Evolutionary conservation across 2,329 filamentous ascomycete genomes (phyloP).

Genomic region (Tolypocladium album): DNA sequence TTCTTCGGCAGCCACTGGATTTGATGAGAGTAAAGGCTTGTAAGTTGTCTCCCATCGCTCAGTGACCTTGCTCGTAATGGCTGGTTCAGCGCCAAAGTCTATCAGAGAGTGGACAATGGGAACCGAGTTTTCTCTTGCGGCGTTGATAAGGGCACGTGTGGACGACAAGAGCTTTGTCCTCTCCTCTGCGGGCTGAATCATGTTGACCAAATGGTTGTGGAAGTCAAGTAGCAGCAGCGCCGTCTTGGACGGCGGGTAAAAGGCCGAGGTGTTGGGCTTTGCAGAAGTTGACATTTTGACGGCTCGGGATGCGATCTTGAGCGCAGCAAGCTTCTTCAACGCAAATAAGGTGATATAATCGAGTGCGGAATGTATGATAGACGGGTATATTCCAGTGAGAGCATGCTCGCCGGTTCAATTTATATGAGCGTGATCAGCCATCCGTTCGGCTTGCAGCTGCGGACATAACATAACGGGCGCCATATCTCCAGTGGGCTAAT

Average conservation of each 20-base stretch:
- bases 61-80: conserved; percentile 2
- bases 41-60: conserved; percentile 2
- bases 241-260: conserved; percentile 4
- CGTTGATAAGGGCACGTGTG: neutral
- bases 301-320: neutral
- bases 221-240: conserved; percentile 7
- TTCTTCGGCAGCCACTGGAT: neutral
- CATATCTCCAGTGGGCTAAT: neutral
- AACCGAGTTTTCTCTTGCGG: conserved; percentile 2
- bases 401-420: neutral
- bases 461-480: neutral
- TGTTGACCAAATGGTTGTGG: conserved; percentile 4
- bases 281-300: neutral
- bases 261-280: neutral
- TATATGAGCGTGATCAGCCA: neutral
- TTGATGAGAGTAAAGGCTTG: conserved; percentile 2
- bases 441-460: neutral
- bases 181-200: conserved; percentile 2
- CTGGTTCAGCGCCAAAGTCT: conserved; percentile 1
- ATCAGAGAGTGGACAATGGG: conserved; percentile 5
- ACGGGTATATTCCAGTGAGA: too few species aligned
- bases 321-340: neutral
- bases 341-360: too few species aligned
- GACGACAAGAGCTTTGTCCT: conserved; percentile 2
- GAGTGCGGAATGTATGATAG: too few species aligned